A percentile compares a stretch with the other conserved stretches of the same genome.
These are phyloP conservation scores for Ogataea kodamae DNA, from an alignment of 805 yeast genomes.

Conservation along the genomic window DNA sequence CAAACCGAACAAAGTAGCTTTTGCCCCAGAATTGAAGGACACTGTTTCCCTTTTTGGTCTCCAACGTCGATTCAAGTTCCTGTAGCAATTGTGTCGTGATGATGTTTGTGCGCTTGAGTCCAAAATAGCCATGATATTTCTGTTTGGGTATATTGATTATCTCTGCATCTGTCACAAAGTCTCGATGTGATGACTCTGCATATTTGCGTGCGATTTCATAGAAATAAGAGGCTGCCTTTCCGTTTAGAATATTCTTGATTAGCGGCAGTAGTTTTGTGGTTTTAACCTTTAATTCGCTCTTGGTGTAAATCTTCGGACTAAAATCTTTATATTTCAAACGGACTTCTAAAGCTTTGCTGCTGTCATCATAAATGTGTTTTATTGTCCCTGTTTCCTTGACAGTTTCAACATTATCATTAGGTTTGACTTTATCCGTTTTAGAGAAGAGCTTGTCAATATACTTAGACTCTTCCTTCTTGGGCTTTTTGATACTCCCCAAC, in stretches of 20 bases:
- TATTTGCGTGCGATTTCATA: slow-evolving; percentile 48
- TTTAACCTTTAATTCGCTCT: slow-evolving; percentile 8
- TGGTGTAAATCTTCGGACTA: slow-evolving; percentile 13
- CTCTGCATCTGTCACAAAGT: slow-evolving; percentile 45
- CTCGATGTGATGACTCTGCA: slow-evolving; percentile 36
- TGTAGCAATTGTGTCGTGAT: slow-evolving; percentile 44
- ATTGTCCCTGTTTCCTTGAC: slow-evolving; percentile 3
- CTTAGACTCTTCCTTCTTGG: slow-evolving; percentile 15
- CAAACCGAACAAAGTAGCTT: slow-evolving; percentile 51
- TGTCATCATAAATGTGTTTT: slow-evolving; percentile 18
- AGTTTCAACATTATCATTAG: slow-evolving; percentile 10
- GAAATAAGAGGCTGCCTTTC: slow-evolving; percentile 43
- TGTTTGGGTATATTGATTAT: slow-evolving; percentile 44
- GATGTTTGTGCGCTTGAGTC: slow-evolving; percentile 51
- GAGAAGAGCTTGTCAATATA: slow-evolving; percentile 19
- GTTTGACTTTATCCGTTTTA: slow-evolving; percentile 14
- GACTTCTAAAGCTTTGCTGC: slow-evolving; percentile 13
- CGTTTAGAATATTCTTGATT: slow-evolving; percentile 32
- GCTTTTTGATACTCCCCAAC: slow-evolving; percentile 35
- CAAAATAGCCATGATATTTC: slow-evolving; percentile 59
- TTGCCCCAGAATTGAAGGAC: slow-evolving; percentile 61
- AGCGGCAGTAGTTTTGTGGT: slow-evolving; percentile 8
- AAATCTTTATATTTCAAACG: slow-evolving; percentile 20
- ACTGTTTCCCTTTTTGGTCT: slow-evolving; percentile 33
- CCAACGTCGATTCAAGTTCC: slow-evolving; percentile 32